These are phyloP conservation scores for Monilinia polystroma DNA, from an alignment of 2,329 filamentous ascomycete genomes.

Conservation along the genomic window DNA sequence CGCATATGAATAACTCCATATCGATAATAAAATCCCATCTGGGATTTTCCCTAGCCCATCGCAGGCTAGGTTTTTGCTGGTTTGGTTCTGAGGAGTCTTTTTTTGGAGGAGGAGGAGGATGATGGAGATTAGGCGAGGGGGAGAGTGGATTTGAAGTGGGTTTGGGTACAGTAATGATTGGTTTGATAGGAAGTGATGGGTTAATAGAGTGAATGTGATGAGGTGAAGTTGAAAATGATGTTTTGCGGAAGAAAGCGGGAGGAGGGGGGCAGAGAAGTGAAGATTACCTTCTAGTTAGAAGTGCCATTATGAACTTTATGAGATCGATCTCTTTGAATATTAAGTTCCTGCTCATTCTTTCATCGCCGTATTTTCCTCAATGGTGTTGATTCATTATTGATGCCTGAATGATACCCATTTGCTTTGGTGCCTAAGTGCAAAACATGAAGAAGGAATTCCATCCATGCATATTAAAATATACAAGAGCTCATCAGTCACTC, in stretches of 20 bases:
- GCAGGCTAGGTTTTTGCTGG: background rate
- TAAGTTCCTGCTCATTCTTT: background rate
- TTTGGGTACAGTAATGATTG: no score
- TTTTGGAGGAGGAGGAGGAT: background rate
- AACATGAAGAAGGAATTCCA: background rate
- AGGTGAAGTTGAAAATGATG: background rate
- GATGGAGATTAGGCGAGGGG: no score
- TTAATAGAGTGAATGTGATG: background rate
- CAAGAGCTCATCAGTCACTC: no score
- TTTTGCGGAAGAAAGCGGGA: no score
- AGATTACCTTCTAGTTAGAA: no score
- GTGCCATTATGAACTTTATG: no score
- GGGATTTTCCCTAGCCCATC: background rate
- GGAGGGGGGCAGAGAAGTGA: no score
- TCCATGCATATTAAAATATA: background rate
- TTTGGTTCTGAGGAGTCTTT: background rate
- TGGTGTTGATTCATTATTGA: background rate
- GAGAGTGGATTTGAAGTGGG: no score
- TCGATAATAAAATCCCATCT: background rate
- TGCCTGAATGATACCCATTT: background rate
- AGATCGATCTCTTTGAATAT: background rate
- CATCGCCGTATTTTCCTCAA: background rate
- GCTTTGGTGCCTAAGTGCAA: background rate
- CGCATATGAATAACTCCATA: background rate
- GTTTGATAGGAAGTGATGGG: no score